These are phyloP conservation scores for Entelexis paramagnoliae DNA, from an alignment of 1,139 yeast species.

Conservation along the genomic window DNA sequence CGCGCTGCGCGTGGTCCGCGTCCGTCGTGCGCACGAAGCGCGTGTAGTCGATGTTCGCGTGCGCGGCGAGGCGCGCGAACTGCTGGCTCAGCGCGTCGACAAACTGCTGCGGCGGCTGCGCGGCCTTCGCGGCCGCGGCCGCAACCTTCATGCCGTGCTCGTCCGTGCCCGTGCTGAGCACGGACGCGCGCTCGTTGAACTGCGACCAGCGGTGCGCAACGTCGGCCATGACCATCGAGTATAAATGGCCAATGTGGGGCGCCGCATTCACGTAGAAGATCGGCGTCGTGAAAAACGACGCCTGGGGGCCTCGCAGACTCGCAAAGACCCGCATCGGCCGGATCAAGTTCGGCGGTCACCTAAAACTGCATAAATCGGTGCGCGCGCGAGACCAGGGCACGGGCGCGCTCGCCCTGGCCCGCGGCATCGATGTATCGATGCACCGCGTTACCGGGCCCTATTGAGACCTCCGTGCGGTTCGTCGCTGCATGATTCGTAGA, in stretches of 20 bases:
- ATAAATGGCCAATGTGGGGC: slow-evolving; percentile 91
- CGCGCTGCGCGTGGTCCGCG: slow-evolving; percentile 57
- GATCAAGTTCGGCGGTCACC: background rate
- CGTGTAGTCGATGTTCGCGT: slow-evolving; percentile 50
- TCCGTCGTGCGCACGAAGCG: slow-evolving; percentile 90
- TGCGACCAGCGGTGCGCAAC: slow-evolving; percentile 63
- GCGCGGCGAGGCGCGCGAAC: slow-evolving; percentile 52
- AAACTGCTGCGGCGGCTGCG: slow-evolving; percentile 50
- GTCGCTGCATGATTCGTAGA: no score
- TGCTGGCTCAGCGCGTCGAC: slow-evolving; percentile 61
- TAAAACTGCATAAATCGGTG: background rate
- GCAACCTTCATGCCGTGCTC: slow-evolving; percentile 87
- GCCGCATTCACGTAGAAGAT: slow-evolving; percentile 92
- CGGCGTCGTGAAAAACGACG: slow-evolving; percentile 67
- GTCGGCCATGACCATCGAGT: slow-evolving; percentile 79
- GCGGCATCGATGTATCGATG: no score
- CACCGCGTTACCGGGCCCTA: no score
- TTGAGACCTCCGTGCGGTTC: no score
- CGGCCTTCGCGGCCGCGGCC: slow-evolving; percentile 55
- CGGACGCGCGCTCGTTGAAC: slow-evolving; percentile 38
- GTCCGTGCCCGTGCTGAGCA: slow-evolving; percentile 85
- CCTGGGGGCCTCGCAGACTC: slow-evolving; percentile 1
- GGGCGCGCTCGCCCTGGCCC: no score
- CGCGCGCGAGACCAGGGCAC: no score
- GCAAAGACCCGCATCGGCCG: background rate